Conservation (phyloP, 2,329 filamentous ascomycete species). For the Ampelomyces quisqualis region DNA sequence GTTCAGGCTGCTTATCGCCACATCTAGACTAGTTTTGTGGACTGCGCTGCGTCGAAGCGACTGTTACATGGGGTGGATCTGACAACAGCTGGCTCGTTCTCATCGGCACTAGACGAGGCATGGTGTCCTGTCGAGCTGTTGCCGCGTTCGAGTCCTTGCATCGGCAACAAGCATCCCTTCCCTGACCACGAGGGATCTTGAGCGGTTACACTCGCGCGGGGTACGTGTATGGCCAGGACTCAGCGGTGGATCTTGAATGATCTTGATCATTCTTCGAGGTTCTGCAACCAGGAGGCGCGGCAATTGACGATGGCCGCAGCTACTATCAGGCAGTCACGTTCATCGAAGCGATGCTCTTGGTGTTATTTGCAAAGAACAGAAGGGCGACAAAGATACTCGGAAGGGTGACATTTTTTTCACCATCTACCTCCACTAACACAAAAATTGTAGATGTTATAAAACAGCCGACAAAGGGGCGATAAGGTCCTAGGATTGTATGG, state of each 20-base stretch:
- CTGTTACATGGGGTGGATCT: conserved; percentile 3
- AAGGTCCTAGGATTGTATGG: too few species aligned
- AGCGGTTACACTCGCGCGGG: conserved; percentile 28
- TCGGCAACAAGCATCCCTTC: conserved; percentile 17
- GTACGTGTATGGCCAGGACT: conserved; percentile 20
- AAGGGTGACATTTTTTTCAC: too few species aligned
- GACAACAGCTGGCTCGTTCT: conserved; percentile 13
- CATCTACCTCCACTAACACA: too few species aligned
- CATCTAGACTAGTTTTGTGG: conserved; percentile 10
- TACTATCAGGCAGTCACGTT: too few species aligned
- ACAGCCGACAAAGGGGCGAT: too few species aligned
- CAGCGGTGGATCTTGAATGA: conserved; percentile 7
- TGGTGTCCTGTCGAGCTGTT: conserved; percentile 15
- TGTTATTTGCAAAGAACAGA: too few species aligned
- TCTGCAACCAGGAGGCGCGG: not conserved
- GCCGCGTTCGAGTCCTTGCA: conserved; percentile 9
- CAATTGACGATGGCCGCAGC: too few species aligned
- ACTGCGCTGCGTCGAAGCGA: not conserved
- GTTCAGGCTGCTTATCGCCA: conserved; percentile 6
- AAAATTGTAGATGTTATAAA: too few species aligned
- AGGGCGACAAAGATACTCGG: too few species aligned
- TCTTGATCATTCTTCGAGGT: not conserved
- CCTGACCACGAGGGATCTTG: conserved; percentile 14
- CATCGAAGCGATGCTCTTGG: not conserved
- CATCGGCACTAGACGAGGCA: conserved; percentile 4